These are phyloP conservation scores for Stemphylium beticola DNA, from an alignment of 2,329 filamentous ascomycete genomes.

Conservation along the genomic window DNA sequence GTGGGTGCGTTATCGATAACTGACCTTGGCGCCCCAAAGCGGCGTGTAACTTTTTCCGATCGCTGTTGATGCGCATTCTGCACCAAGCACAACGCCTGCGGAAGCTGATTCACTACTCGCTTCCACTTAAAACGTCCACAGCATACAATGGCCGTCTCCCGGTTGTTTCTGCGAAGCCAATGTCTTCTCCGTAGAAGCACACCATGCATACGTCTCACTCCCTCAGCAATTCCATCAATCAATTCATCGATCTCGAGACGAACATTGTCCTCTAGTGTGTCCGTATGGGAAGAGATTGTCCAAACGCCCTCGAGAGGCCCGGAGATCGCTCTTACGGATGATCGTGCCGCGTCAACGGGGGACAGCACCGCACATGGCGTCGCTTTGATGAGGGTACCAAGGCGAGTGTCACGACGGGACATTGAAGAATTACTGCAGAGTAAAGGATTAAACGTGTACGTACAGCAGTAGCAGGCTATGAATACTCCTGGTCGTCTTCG, in stretches of 20 bases:
- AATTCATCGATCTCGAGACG: constrained; percentile 16
- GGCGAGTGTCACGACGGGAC: constrained; percentile 10
- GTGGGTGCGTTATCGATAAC: constrained; percentile 9
- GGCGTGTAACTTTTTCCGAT: constrained; percentile 6
- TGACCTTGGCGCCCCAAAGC: neutral
- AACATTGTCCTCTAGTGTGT: constrained; percentile 19
- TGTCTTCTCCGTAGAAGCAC: constrained; percentile 18
- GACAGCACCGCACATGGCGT: constrained; percentile 13
- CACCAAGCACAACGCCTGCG: neutral
- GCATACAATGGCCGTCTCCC: constrained; percentile 23
- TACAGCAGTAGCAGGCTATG: neutral
- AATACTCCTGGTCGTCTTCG: neutral
- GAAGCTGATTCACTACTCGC: neutral
- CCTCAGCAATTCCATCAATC: constrained; percentile 13
- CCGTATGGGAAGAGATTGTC: constrained; percentile 6
- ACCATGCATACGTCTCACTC: constrained; percentile 15
- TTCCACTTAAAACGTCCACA: neutral
- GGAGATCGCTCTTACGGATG: constrained; percentile 7
- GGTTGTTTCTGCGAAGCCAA: constrained; percentile 15
- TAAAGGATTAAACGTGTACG: constrained; percentile 30
- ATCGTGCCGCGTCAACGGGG: neutral
- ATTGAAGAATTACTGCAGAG: constrained; percentile 20
- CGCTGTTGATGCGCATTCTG: neutral
- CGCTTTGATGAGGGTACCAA: constrained; percentile 17
- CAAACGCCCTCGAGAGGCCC: constrained; percentile 13